Evolutionary conservation across 2,329 filamentous ascomycete genomes (phyloP).

Genomic region (Claviceps citrina): DNA sequence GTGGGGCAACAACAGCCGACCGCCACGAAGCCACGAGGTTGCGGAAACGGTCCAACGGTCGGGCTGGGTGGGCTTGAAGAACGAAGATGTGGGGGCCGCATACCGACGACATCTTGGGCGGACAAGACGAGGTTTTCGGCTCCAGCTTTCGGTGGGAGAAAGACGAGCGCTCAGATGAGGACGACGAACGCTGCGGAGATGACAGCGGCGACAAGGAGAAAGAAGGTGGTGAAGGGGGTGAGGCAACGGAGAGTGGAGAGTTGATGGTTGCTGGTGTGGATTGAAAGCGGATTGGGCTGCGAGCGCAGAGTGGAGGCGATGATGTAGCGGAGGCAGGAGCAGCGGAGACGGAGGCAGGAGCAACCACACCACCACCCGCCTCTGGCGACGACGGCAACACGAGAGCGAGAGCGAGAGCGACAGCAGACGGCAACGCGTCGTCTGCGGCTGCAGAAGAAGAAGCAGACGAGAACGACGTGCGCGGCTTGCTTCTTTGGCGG

Average conservation of each 20-base stretch:
- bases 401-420: constrained; percentile 1
- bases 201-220: constrained; percentile 18
- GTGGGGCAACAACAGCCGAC: constrained; percentile 8
- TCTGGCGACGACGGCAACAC: neutral
- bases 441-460: no score
- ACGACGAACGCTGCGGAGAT: constrained; percentile 12
- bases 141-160: constrained; percentile 13
- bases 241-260: constrained; percentile 21
- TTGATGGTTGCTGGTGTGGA: constrained; percentile 16
- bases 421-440: neutral
- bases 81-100: constrained; percentile 15
- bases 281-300: constrained; percentile 3
- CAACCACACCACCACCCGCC: neutral
- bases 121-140: constrained; percentile 14
- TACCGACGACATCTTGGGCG: constrained; percentile 41
- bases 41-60: constrained; percentile 4
- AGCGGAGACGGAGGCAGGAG: constrained; percentile 4
- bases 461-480: constrained; percentile 3
- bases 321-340: constrained; percentile 17
- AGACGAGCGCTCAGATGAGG: constrained; percentile 13
- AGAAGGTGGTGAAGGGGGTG: constrained; percentile 11
- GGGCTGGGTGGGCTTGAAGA: constrained; percentile 1
- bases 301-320: constrained; percentile 16
- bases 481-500: constrained; percentile 21
- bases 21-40: constrained; percentile 8